Percentiles rank a stretch among this genome's conserved stretches.
These are phyloP conservation scores for Hanseniaspora jakobsenii DNA, from an alignment of 805 yeast genomes.

Conservation along the genomic window DNA sequence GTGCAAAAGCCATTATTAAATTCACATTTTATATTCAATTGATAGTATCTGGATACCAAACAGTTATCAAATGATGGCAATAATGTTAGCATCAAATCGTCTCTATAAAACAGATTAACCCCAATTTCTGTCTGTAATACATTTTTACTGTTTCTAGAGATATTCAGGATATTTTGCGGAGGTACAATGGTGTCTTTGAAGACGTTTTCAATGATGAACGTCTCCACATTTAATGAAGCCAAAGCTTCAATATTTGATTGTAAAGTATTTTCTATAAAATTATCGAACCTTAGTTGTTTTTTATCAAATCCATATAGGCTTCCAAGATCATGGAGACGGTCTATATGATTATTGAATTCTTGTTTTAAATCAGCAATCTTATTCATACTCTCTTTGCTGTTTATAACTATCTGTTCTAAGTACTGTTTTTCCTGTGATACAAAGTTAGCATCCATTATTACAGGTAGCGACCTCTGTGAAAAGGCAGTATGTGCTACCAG, in stretches of 20 bases:
- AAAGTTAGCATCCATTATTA: constrained; percentile 5
- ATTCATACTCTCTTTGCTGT: constrained; percentile 1
- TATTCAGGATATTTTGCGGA: constrained; percentile 21
- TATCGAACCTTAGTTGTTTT: constrained; percentile 5
- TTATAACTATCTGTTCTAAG: constrained; percentile 1
- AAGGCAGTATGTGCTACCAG: constrained; percentile 1
- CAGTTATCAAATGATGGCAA: constrained; percentile 56
- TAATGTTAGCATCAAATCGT: constrained; percentile 38
- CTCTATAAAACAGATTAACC: constrained; percentile 33
- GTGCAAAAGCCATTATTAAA: neutral
- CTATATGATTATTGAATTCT: neutral
- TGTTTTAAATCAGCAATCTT: neutral
- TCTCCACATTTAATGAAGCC: constrained; percentile 5
- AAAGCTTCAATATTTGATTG: constrained; percentile 7
- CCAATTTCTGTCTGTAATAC: too few species aligned
- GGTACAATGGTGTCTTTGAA: constrained; percentile 18
- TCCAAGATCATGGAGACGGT: neutral
- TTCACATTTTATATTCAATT: constrained; percentile 19
- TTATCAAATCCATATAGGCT: constrained; percentile 1
- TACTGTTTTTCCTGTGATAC: neutral
- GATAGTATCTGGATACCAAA: constrained; percentile 46
- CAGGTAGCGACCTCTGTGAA: constrained; percentile 7
- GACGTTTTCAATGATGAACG: constrained; percentile 17
- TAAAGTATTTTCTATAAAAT: neutral
- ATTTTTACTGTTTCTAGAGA: too few species aligned